Conservation (phyloP, 108 stramenopile genomes). For the Cylindrotheca closterium region DNA sequence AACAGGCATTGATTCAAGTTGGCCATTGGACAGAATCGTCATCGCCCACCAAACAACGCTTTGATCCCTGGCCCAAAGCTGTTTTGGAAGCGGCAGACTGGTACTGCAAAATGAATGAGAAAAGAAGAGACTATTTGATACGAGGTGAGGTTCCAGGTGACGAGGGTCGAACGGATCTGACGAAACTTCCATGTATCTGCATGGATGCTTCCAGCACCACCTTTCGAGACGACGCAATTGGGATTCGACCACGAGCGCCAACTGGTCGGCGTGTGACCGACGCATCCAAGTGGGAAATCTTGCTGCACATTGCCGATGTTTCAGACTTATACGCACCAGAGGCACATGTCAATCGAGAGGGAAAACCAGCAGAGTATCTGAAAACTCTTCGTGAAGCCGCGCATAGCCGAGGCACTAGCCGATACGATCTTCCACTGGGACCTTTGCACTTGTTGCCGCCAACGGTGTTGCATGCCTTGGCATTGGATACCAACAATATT, state of each 20-base stretch:
- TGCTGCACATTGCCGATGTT: constrained; percentile 82
- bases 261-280: constrained; percentile 62
- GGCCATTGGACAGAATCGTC: constrained; percentile 59
- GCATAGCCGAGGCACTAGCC: constrained; percentile 59
- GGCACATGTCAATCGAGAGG: not conserved
- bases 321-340: constrained; percentile 69
- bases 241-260: constrained; percentile 61
- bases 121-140: constrained; percentile 28
- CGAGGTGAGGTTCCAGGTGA: not conserved
- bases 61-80: constrained; percentile 62
- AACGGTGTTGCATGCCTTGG: constrained; percentile 56
- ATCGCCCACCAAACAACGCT: constrained; percentile 6
- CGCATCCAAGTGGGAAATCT: constrained; percentile 79
- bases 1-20: constrained; percentile 62
- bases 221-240: constrained; percentile 88
- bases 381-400: constrained; percentile 44
- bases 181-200: constrained; percentile 69
- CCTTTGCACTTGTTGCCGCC: constrained; percentile 85
- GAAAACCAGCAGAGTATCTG: not conserved
- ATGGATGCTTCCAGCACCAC: constrained; percentile 71
- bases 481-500: constrained; percentile 34
- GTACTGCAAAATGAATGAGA: constrained; percentile 37
- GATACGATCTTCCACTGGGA: constrained; percentile 80
- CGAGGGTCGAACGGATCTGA: constrained; percentile 62
- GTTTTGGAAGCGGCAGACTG: constrained; percentile 56